Conservation (phyloP, 106 monocot species). For the Vanilla planifolia region DNA sequence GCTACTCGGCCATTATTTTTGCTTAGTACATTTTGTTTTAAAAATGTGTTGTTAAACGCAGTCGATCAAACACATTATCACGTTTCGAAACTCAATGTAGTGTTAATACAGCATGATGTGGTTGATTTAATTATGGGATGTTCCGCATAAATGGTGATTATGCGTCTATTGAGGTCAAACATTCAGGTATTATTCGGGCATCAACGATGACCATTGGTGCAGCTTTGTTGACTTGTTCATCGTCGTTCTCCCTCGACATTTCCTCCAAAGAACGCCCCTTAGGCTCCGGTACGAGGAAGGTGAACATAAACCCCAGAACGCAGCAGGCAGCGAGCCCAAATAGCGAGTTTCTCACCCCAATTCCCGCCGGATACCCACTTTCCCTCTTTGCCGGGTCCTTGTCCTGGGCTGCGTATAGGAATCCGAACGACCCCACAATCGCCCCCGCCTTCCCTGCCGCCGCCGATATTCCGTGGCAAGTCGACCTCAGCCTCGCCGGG, state of each 20-base stretch:
- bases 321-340: slow-evolving; percentile 32
- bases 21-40: no score
- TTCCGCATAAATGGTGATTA: no score
- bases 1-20: no score
- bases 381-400: slow-evolving; percentile 23
- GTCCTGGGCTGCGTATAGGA: slow-evolving; percentile 19
- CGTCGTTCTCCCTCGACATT: slow-evolving; percentile 31
- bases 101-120: no score
- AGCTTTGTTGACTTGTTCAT: not conserved
- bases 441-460: slow-evolving; percentile 61
- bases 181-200: slow-evolving; percentile 15
- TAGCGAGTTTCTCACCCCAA: slow-evolving; percentile 41
- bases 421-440: slow-evolving; percentile 33
- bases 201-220: not conserved
- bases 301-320: slow-evolving; percentile 23
- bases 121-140: no score
- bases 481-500: slow-evolving; percentile 50
- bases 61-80: no score
- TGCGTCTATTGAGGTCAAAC: no score
- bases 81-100: no score
- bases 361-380: slow-evolving; percentile 36
- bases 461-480: slow-evolving; percentile 63
- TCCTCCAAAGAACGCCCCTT: slow-evolving; percentile 43
- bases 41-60: no score
- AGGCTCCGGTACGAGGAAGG: slow-evolving; percentile 44